Evolutionary conservation across 176 grass and related monocot species (phyloP).

Genomic region (Thalia dealbata): DNA sequence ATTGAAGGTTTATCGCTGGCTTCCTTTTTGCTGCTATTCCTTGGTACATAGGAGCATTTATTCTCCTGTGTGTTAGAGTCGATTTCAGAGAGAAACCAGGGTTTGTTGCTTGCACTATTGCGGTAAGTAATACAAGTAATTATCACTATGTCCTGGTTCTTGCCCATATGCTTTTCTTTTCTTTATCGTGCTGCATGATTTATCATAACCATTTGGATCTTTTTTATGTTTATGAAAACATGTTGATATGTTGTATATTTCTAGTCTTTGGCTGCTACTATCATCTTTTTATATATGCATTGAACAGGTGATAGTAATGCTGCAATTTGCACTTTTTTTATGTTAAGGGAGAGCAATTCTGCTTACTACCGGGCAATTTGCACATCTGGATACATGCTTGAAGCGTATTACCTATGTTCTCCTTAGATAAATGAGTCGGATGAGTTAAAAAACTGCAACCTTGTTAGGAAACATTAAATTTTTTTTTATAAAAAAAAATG

Average conservation of each 20-base stretch:
- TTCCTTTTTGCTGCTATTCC: conserved; percentile 94
- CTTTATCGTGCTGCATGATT: neutral
- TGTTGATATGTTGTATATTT: neutral
- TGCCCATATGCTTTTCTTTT: neutral
- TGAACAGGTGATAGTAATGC: too few species aligned
- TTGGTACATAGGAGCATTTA: conserved; percentile 91
- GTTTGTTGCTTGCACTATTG: conserved; percentile 85
- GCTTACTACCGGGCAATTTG: too few species aligned
- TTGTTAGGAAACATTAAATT: too few species aligned
- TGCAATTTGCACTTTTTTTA: neutral
- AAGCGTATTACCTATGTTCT: neutral
- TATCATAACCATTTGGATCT: neutral
- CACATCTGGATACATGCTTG: neutral
- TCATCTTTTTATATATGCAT: too few species aligned
- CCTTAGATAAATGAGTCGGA: too few species aligned
- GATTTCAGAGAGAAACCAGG: conserved; percentile 92
- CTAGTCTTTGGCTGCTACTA: too few species aligned
- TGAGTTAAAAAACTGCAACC: too few species aligned
- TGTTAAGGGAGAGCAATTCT: too few species aligned
- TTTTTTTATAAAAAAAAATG: too few species aligned
- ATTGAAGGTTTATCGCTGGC: conserved; percentile 68
- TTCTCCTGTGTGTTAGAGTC: conserved; percentile 65
- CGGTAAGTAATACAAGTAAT: conserved; percentile 60
- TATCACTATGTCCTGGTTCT: neutral
- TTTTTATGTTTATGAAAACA: neutral